Evolutionary conservation across 306 rosid genomes (phyloP).

Genomic region (Prunus campanulata): DNA sequence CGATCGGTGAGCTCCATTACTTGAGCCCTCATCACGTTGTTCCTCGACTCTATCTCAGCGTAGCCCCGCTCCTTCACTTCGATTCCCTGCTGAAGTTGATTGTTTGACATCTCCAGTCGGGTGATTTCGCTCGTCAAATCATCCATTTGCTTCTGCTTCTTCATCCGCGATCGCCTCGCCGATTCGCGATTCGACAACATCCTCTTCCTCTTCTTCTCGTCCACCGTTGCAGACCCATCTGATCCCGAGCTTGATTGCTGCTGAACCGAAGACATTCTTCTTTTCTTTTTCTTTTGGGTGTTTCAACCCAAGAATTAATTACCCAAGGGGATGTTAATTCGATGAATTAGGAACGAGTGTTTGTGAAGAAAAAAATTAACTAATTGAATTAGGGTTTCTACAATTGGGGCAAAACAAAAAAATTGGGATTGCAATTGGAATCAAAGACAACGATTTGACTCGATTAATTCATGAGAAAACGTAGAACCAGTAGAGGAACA

Average conservation of each 20-base stretch:
- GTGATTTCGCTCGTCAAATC: conserved; percentile 57
- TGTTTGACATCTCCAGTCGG: conserved; percentile 46
- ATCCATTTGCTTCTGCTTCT: conserved; percentile 88
- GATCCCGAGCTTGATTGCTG: conserved; percentile 70
- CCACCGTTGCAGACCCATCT: conserved; percentile 44
- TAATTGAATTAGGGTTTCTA: conserved; percentile 12
- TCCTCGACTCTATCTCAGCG: conserved; percentile 48
- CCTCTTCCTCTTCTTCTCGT: conserved; percentile 90
- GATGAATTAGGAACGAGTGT: not conserved
- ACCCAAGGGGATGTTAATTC: not conserved
- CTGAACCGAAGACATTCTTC: conserved; percentile 51
- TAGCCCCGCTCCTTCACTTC: conserved; percentile 52
- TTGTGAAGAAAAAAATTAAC: not conserved
- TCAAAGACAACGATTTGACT: conserved; percentile 1
- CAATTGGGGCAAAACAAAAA: not conserved
- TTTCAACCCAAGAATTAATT: not conserved
- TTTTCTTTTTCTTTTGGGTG: not conserved
- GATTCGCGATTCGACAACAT: conserved; percentile 93
- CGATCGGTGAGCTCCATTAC: conserved; percentile 66
- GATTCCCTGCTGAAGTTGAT: conserved; percentile 42
- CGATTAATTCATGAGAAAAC: conserved; percentile 59
- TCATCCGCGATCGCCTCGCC: conserved; percentile 85
- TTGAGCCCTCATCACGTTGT: conserved; percentile 64
- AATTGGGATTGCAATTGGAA: not conserved
- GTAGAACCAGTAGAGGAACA: conserved; percentile 68